Conservation (phyloP, 352 stramenopile species). For the Globisporangium acanthophoron region DNA sequence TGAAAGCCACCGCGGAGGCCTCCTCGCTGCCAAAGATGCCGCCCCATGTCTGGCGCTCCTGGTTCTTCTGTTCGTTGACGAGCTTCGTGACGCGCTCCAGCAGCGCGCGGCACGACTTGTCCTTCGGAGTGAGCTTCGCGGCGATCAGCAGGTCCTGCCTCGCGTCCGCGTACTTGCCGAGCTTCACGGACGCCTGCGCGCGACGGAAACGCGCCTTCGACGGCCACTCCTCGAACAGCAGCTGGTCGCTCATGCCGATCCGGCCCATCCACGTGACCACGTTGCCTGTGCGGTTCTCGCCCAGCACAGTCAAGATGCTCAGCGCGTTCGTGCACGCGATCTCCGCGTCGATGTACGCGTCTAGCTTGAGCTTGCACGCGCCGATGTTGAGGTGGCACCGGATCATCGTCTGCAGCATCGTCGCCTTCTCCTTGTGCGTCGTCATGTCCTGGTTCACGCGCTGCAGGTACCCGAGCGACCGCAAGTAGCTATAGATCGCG, state of each 20-base stretch:
- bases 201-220: conserved; percentile 83
- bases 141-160: conserved; percentile 76
- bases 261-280: conserved; percentile 84
- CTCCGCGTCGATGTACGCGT: conserved; percentile 59
- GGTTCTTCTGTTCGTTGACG: conserved; percentile 65
- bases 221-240: conserved; percentile 84
- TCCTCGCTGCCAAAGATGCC: conserved; percentile 49
- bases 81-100: conserved; percentile 68
- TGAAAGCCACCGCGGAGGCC: conserved; percentile 9
- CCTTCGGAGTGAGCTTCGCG: conserved; percentile 72
- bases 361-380: conserved; percentile 78
- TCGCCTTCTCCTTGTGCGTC: conserved; percentile 84
- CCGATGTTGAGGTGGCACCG: conserved; percentile 84
- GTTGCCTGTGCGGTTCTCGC: conserved; percentile 72
- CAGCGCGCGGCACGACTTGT: conserved; percentile 75
- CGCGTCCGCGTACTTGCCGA: conserved; percentile 66
- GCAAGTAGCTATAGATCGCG: conserved; percentile 73
- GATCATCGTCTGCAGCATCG: conserved; percentile 86
- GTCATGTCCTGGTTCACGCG: conserved; percentile 69
- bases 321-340: conserved; percentile 81
- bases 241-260: conserved; percentile 65
- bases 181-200: conserved; percentile 67
- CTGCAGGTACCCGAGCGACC: conserved; percentile 61
- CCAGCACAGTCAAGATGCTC: conserved; percentile 69
- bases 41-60: conserved; percentile 79